phyloP scores from a whole-genome alignment of 2,329 filamentous ascomycete species.

The Stemphylium vesicarium region DNA sequence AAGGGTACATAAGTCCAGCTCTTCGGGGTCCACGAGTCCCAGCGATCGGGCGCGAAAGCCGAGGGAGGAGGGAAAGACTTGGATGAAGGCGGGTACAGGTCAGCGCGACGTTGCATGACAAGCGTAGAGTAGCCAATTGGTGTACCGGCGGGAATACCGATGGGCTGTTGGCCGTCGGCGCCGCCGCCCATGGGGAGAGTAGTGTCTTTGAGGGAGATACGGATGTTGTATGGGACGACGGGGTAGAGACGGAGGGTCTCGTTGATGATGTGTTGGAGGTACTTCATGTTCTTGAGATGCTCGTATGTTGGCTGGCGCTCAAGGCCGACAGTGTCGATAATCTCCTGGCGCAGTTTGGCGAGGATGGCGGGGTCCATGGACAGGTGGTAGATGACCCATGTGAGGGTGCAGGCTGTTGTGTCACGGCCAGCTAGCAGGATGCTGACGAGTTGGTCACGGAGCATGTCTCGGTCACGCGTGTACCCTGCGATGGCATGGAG shows the following conservation, averaged over 20 bases:
- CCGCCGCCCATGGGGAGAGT: constrained; percentile 59
- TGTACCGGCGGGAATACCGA: constrained; percentile 54
- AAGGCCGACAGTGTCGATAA: constrained; percentile 69
- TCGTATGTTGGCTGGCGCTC: constrained; percentile 70
- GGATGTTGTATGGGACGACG: constrained; percentile 58
- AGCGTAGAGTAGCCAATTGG: constrained; percentile 56
- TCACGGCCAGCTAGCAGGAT: constrained; percentile 85
- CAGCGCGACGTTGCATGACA: constrained; percentile 57
- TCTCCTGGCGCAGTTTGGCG: constrained; percentile 73
- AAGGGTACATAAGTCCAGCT: constrained; percentile 58
- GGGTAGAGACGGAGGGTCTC: constrained; percentile 56
- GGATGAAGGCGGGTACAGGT: constrained; percentile 54
- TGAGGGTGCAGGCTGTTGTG: constrained; percentile 82
- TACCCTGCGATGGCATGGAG: constrained; percentile 82
- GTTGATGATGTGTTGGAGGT: constrained; percentile 55
- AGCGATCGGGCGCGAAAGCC: constrained; percentile 57
- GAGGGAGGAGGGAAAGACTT: constrained; percentile 50
- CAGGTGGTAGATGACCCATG: constrained; percentile 84
- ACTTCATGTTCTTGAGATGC: constrained; percentile 87
- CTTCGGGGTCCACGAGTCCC: constrained; percentile 57
- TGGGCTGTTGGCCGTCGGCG: constrained; percentile 52
- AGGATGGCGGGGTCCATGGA: constrained; percentile 72
- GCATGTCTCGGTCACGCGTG: constrained; percentile 70
- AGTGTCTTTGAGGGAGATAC: constrained; percentile 55
- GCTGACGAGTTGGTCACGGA: constrained; percentile 78